Evolutionary conservation across 176 grass and related monocot genomes (phyloP).

Genomic region (Stipa capillata): DNA sequence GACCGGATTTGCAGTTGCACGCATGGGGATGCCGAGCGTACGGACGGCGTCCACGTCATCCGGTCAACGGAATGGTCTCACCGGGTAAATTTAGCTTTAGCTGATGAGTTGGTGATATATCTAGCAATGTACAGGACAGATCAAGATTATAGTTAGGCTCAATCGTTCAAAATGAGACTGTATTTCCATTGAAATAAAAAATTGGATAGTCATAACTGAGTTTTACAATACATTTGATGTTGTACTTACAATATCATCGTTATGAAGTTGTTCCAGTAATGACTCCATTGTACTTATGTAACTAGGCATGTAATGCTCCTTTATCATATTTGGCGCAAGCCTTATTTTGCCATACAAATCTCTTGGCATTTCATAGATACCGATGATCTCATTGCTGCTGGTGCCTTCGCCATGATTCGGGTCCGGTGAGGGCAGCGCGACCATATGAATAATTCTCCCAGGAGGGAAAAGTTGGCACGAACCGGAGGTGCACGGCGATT

Average conservation of each 20-base stretch:
- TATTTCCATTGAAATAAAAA: slow-evolving; percentile 7
- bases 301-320: slow-evolving; percentile 70
- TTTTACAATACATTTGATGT: slow-evolving; percentile 8
- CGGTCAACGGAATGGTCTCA: neutral
- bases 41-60: neutral
- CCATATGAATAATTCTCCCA: slow-evolving; percentile 73
- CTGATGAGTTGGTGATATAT: neutral
- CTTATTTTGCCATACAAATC: slow-evolving; percentile 61
- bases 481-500: neutral
- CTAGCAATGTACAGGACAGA: neutral
- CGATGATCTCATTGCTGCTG: slow-evolving; percentile 30
- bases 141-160: neutral
- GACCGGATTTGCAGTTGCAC: neutral
- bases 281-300: slow-evolving; percentile 60
- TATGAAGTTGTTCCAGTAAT: slow-evolving; percentile 47
- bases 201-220: slow-evolving; percentile 18
- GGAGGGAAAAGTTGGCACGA: slow-evolving; percentile 48
- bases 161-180: neutral
- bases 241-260: slow-evolving; percentile 18
- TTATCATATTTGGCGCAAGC: slow-evolving; percentile 58
- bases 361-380: slow-evolving; percentile 50
- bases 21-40: neutral
- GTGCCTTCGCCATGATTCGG: slow-evolving; percentile 1
- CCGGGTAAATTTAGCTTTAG: neutral
- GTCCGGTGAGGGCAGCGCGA: slow-evolving; percentile 23